A percentile compares a stretch with the other conserved stretches of the same genome.
Evolutionary conservation across 352 stramenopile genomes (phyloP).

Genomic region (Phytophthora sp.): DNA sequence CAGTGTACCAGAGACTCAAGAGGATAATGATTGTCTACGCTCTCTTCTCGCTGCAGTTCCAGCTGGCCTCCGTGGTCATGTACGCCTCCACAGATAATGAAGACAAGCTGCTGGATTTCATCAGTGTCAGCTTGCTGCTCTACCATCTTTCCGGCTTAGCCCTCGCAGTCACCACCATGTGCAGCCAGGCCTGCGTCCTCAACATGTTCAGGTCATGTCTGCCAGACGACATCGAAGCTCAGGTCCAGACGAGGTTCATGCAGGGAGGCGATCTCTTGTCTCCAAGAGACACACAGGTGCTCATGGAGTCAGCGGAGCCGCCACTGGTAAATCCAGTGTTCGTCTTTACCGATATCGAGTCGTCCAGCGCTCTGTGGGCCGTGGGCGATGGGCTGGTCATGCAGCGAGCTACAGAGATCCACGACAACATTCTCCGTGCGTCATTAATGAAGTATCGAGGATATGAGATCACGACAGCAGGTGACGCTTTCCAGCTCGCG

Average conservation of each 20-base stretch:
- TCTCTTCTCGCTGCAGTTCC: conserved; percentile 65
- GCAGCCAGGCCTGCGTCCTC: conserved; percentile 53
- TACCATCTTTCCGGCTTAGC: conserved; percentile 50
- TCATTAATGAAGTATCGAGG: conserved; percentile 60
- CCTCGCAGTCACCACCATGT: conserved; percentile 57
- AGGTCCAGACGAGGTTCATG: conserved; percentile 46
- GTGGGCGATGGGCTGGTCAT: conserved; percentile 53
- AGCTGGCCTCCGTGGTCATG: conserved; percentile 57
- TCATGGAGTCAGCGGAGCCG: conserved; percentile 48
- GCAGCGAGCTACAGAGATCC: conserved; percentile 55
- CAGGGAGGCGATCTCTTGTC: conserved; percentile 48
- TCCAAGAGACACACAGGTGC: conserved; percentile 43
- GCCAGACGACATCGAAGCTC: conserved; percentile 50
- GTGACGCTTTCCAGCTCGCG: conserved; percentile 66
- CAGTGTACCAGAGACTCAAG: conserved; percentile 75
- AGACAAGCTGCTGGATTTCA: conserved; percentile 44
- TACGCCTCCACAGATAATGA: conserved; percentile 41
- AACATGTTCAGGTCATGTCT: conserved; percentile 45
- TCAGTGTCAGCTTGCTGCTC: conserved; percentile 48
- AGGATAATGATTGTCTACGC: conserved; percentile 74
- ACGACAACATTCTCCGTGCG: conserved; percentile 63
- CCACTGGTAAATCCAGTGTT: conserved; percentile 63
- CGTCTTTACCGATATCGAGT: conserved; percentile 74
- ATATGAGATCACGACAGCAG: conserved; percentile 69
- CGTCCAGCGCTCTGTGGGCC: conserved; percentile 62